Evolutionary conservation across 169 alveolate species (phyloP), one percentile per base, ranked within the genome.

Genomic region (Plasmodium sp.): DNA sequence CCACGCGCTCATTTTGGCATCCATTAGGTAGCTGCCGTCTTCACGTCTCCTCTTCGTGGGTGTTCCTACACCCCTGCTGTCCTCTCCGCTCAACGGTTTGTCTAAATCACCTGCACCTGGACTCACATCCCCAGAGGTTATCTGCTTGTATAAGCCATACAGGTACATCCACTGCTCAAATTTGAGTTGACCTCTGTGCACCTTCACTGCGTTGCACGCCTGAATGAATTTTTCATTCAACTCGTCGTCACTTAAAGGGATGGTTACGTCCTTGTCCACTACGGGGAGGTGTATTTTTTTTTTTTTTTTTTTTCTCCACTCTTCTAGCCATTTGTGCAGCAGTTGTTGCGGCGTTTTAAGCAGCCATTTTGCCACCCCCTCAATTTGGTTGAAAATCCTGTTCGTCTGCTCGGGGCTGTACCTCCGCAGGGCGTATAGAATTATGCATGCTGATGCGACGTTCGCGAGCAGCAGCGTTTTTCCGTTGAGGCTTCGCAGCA

Each of bases 131-230:
- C 93, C 93, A 0, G 16, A 3, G n/a, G 34, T 75, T 18, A 77
- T 56, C n/a, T 85, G 93, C 34, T 85, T 85, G 18, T 75, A 85
- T 31, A 85, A 77, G 22, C 93, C 93, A 77, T 85, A 85, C 27
- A 85, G 39, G 67, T 75, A 77, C 4, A 85, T 7, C 93, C 93
- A 85, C 81, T 85, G 56, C 4, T 85, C 93, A 10, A 77, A 33
- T 41, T 85, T 74, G 48, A 85, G 9, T 43, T 85, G 80, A 3
- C 22, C 43, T 75, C 34, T 75, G 31, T 56, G 14, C 27, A 75
- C 34, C 81, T 85, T 85, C 56, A 85, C 93, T 51, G 85, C 93
- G 22, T 75, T 85, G 41, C 86, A 75, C 14, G 62, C 33, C 18
- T 75, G 83, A 34, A 27, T 5, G 62, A 85, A 85, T 71, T 85